These are phyloP conservation scores for Cercospora sp. DNA, from an alignment of 2,329 filamentous ascomycete genomes.

Conservation along the genomic window DNA sequence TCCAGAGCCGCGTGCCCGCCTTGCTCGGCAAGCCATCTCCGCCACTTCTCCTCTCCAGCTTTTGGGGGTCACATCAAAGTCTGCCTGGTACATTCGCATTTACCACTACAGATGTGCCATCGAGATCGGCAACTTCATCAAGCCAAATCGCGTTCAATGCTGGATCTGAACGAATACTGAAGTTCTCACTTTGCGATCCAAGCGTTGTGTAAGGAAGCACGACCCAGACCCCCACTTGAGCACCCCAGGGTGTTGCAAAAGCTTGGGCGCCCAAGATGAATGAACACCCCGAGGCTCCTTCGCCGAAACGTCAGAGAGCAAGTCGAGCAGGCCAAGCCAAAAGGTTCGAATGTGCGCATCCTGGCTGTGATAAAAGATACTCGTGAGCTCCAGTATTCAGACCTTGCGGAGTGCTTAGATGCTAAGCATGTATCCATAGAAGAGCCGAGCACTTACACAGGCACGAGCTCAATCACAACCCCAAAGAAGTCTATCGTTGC, in stretches of 20 bases:
- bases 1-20: neutral
- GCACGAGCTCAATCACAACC: slow-evolving; percentile 90
- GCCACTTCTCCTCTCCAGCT: neutral
- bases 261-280: slow-evolving; percentile 5
- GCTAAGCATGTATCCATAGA: slow-evolving; percentile 8
- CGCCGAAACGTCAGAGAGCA: slow-evolving; percentile 48
- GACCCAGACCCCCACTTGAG: neutral
- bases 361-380: slow-evolving; percentile 90
- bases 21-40: slow-evolving; percentile 2
- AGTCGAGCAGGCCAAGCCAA: slow-evolving; percentile 78
- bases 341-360: slow-evolving; percentile 67
- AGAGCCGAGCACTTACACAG: slow-evolving; percentile 91
- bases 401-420: neutral
- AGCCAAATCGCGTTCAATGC: neutral
- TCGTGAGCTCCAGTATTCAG: slow-evolving; percentile 50
- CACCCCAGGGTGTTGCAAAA: neutral
- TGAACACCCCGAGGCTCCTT: slow-evolving; percentile 16
- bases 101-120: neutral
- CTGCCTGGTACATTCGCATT: neutral
- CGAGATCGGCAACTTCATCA: neutral
- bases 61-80: neutral
- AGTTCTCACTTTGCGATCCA: neutral
- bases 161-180: neutral
- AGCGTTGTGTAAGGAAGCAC: neutral
- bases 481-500: slow-evolving; percentile 89